Base-by-base conservation (phyloP, 345 rosid genomes). In the Adansonia digitata region DNA sequence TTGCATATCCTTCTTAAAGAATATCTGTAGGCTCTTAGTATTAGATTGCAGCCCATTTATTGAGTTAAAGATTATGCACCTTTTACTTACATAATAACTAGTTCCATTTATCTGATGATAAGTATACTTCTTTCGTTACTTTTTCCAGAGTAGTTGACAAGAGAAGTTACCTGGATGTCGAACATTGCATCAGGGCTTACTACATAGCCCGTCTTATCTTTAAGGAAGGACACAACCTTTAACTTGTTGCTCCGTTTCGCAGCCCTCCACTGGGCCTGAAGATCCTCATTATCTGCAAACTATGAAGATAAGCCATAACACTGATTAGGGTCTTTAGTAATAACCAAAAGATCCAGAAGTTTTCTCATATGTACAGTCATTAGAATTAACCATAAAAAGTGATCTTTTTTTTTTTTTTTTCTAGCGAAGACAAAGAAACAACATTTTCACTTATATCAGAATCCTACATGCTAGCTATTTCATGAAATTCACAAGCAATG, bases 131-230 rank as follows among this genome's bases (percentile, higher is more conserved):
- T 76, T 45, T 46, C 27, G 14, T 17, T 60, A 62, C 42, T 45
- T 20, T 62, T 7, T 31, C 67, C 69, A 20, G 27, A 29, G 39
- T 49, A 55, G 56, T 12, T 74, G 69, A 72, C 53, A 52, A 29
- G 70, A 27, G 45, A 80, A 74, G 52, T 69, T 67, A 88, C 97
- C 92, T 91, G 97, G 83, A 87, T 91, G 80, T 91, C 97, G 46
- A 91, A 91, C 97, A 91, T 88, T 37, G 97, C 90, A 80, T 91
- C 94, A 2, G 92, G 88, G 74, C 85, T 88, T 31, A 91, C 90
- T 34, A 85, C 69, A 77, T 91, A 89, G 61, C 97, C 97, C 0
- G 97, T 91, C 81, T 72, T 91, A 63, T 89, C 92, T 79, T 87
- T 89, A 64, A 89, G 43, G 31, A 91, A 77, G 55, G 89, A 81